Evolutionary conservation across 129 eudicot genomes (phyloP).

Genomic region (Rutidosis leptorrhynchoides): DNA sequence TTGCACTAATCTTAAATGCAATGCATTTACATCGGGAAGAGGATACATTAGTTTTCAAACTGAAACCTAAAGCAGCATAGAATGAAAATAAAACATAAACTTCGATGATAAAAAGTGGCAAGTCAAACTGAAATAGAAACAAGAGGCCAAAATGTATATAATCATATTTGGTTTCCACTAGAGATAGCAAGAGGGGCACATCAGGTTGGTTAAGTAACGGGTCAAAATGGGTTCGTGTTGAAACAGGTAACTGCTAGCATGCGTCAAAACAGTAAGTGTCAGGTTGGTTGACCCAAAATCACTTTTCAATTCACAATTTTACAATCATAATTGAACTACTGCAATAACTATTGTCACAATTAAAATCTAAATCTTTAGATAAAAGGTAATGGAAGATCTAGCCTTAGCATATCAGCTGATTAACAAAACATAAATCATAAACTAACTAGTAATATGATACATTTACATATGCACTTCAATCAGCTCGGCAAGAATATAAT

Average conservation of each 20-base stretch:
- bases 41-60: constrained; percentile 4
- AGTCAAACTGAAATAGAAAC: background rate
- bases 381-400: background rate
- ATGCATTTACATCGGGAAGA: background rate
- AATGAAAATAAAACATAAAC: background rate
- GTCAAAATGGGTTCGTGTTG: no score
- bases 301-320: background rate
- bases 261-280: background rate
- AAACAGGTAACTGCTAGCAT: background rate
- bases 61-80: constrained; percentile 5
- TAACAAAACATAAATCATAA: background rate
- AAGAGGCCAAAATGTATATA: background rate
- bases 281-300: background rate
- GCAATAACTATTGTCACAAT: background rate
- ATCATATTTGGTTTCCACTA: background rate
- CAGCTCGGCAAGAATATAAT: no score
- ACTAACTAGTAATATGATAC: background rate
- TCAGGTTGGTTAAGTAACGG: no score
- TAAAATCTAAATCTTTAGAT: no score
- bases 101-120: background rate
- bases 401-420: constrained; percentile 4
- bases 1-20: constrained; percentile 3
- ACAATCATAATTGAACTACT: no score
- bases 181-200: background rate
- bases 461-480: no score